Conservation (phyloP, 345 rosid genomes). For the Melaleuca alternifolia region DNA sequence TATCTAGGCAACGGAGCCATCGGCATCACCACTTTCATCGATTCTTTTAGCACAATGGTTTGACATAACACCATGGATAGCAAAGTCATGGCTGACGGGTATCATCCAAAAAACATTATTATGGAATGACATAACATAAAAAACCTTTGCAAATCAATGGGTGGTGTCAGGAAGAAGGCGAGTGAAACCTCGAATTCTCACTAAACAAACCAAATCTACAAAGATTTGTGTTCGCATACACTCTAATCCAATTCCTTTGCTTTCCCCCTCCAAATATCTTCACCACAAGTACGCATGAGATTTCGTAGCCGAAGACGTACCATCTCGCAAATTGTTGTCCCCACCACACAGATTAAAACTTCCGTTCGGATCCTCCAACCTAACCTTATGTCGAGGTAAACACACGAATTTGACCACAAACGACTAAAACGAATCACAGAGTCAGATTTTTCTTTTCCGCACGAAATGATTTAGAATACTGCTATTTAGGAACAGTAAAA, state of each 20-base stretch:
- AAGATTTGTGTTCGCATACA: neutral
- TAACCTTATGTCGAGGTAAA: neutral
- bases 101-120: neutral
- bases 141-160: neutral
- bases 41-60: neutral
- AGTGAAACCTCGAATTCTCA: neutral
- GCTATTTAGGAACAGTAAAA: neutral
- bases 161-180: neutral
- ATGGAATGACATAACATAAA: neutral
- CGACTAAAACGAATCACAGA: neutral
- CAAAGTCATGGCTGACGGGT: neutral
- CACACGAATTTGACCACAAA: neutral
- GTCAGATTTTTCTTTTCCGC: neutral
- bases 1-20: neutral
- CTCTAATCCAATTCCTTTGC: neutral
- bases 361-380: neutral
- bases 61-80: neutral
- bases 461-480: neutral
- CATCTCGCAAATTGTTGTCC: neutral
- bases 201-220: neutral
- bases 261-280: neutral
- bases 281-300: neutral
- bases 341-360: no score
- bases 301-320: neutral
- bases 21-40: neutral